Base-by-base conservation (phyloP, 73 alveolate genomes). In the Stentor coeruleus region DNA sequence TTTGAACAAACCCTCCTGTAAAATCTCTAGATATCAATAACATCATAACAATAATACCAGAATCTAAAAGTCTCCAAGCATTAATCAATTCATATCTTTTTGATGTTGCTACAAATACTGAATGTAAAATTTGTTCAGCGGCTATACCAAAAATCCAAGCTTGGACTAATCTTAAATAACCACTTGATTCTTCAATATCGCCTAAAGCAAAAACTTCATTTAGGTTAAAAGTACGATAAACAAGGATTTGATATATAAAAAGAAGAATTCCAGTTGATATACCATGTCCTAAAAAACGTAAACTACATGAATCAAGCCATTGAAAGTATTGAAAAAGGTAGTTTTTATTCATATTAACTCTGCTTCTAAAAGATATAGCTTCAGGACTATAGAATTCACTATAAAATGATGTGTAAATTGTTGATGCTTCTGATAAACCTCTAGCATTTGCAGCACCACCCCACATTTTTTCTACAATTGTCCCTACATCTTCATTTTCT, bases 81-180 rank as follows among this genome's bases (percentile, higher is more conserved):
- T 82, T 57, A 59, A 85, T 58, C 35, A 76, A 58, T 74, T 82
- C 82, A 14, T 84, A 59, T 30, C 93, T 88, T 35, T 82, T 74
- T 59, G 86, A 38, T 55, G 82, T 39, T 42, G 59, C 76, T 66
- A 80, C 81, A 81, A 82, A 81, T 41, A 89, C n/a, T 14, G 33
- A 66, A 66, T 66, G 79, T 40, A 66, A 2, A 33, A 66, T 15
- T 11, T 66, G 79, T 31, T 66, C 79, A 66, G 33, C 40, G 33
- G 33, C 49, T 20, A 66, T 66, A 26, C 79, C 36, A 0, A 20
- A 20, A 20, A 66, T 66, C 37, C 79, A 66, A 26, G 37, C n/a
- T 2, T 66, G 79, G 2, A 31, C 79, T 33, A 66, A 11, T 2
- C 79, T 20, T 26, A 66, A 66, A 33, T 20, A 66, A 2, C n/a